Conservation (phyloP, 2,329 filamentous ascomycete species). For the Fusarium goolgardi region DNA sequence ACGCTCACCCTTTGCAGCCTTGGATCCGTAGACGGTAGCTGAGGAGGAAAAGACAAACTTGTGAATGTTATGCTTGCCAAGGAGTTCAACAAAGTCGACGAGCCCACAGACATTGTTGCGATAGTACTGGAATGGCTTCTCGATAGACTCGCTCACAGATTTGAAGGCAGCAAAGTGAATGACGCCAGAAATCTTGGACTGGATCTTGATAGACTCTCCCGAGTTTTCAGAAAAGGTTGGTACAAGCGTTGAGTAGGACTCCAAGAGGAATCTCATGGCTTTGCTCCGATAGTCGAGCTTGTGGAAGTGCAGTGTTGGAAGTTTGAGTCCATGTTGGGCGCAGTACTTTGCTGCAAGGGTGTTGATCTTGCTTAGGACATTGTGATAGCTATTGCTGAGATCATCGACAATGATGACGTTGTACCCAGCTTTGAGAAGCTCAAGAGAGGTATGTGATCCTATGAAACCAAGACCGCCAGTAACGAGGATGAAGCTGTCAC, state of each 20-base stretch:
- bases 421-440: constrained; percentile 64
- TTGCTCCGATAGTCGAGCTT: constrained; percentile 54
- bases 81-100: constrained; percentile 67
- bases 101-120: constrained; percentile 74
- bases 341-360: constrained; percentile 27
- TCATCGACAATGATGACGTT: constrained; percentile 63
- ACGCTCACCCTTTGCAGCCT: constrained; percentile 62
- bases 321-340: constrained; percentile 4
- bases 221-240: not conserved
- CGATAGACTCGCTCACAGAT: constrained; percentile 72
- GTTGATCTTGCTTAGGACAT: constrained; percentile 29
- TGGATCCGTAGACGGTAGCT: constrained; percentile 72
- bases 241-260: constrained; percentile 49
- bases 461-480: constrained; percentile 67
- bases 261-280: constrained; percentile 53
- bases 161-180: constrained; percentile 78
- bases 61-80: constrained; percentile 70
- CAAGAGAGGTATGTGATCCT: constrained; percentile 65
- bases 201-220: constrained; percentile 7
- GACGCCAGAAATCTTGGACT: constrained; percentile 57
- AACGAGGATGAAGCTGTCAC: constrained; percentile 56
- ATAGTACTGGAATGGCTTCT: constrained; percentile 71
- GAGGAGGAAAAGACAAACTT: constrained; percentile 76
- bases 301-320: constrained; percentile 52
- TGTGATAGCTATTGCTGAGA: constrained; percentile 57